Evolutionary conservation across 2,329 filamentous ascomycete species (phyloP).

Genomic region (Nigrospora oryzae): DNA sequence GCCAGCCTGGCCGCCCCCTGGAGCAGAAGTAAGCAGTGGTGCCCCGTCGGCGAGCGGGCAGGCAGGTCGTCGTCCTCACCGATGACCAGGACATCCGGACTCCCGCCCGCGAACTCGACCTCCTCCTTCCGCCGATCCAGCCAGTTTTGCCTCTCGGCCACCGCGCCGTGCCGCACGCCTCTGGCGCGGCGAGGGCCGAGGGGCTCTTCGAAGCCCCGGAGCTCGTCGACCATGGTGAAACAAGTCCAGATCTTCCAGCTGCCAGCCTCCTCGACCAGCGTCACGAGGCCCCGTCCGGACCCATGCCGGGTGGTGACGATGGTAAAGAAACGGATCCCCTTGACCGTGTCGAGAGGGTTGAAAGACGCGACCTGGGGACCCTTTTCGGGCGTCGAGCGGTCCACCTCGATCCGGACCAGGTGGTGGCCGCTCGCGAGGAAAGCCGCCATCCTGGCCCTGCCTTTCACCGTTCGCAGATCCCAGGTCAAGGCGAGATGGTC

Average conservation of each 20-base stretch:
- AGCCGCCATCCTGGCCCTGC: slow-evolving; percentile 29
- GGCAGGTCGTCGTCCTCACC: slow-evolving; percentile 30
- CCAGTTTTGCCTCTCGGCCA: slow-evolving; percentile 47
- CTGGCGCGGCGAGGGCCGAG: slow-evolving; percentile 35
- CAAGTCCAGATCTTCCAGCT: slow-evolving; percentile 56
- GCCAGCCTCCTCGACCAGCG: slow-evolving; percentile 32
- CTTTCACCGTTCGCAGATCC: slow-evolving; percentile 44
- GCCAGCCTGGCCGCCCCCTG: slow-evolving; percentile 43
- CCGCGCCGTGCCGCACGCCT: slow-evolving; percentile 44
- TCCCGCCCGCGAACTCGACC: slow-evolving; percentile 34
- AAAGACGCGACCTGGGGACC: slow-evolving; percentile 35
- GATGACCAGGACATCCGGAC: slow-evolving; percentile 55
- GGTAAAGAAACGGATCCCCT: slow-evolving; percentile 49
- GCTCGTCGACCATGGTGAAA: slow-evolving; percentile 47
- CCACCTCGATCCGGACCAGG: slow-evolving; percentile 34
- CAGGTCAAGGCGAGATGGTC: slow-evolving; percentile 49
- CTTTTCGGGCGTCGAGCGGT: slow-evolving; percentile 31
- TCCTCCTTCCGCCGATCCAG: slow-evolving; percentile 41
- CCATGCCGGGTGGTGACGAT: slow-evolving; percentile 44
- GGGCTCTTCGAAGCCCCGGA: slow-evolving; percentile 45
- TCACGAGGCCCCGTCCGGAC: slow-evolving; percentile 44
- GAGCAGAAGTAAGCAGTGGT: not conserved
- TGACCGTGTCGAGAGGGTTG: slow-evolving; percentile 37
- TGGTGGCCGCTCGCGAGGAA: slow-evolving; percentile 28
- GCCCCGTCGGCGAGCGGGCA: not conserved